Conservation (phyloP, 352 stramenopile genomes). For the Pythium phragmitis region DNA sequence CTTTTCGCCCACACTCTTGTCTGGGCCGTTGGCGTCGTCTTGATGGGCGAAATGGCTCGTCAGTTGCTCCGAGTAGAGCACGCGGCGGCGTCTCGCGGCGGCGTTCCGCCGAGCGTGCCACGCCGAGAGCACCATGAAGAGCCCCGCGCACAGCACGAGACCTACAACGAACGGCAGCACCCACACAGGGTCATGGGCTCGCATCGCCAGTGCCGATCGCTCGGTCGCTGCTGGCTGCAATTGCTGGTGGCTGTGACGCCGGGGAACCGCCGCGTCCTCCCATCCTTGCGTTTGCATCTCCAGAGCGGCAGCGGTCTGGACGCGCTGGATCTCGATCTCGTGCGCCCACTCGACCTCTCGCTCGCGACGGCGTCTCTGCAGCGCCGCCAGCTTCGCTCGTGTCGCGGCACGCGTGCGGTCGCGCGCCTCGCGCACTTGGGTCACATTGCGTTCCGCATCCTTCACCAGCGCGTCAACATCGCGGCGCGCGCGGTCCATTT, state of each 20-base stretch:
- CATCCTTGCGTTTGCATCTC: not conserved
- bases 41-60: not conserved
- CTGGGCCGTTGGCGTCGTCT: not conserved
- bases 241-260: not conserved
- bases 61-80: constrained; percentile 17
- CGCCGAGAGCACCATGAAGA: not conserved
- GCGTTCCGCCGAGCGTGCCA: not conserved
- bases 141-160: constrained; percentile 5
- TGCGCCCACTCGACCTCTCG: not conserved
- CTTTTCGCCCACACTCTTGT: not conserved
- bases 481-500: constrained; percentile 24
- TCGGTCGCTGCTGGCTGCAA: not conserved
- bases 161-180: constrained; percentile 6
- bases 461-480: constrained; percentile 20
- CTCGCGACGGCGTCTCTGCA: not conserved
- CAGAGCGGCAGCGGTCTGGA: not conserved
- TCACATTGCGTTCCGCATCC: constrained; percentile 22
- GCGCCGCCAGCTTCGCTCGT: not conserved
- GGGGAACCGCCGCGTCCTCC: not conserved
- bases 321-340: constrained; percentile 2
- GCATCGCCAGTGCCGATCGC: not conserved
- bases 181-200: not conserved
- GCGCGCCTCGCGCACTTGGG: not conserved
- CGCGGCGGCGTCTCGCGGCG: constrained; percentile 1
- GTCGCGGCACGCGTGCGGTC: not conserved